A percentile compares a stretch with the other conserved stretches of the same genome.
Evolutionary conservation across 228 moss, liverwort and hornwort species (phyloP).

Genomic region (Sphagnum magellanicum): DNA sequence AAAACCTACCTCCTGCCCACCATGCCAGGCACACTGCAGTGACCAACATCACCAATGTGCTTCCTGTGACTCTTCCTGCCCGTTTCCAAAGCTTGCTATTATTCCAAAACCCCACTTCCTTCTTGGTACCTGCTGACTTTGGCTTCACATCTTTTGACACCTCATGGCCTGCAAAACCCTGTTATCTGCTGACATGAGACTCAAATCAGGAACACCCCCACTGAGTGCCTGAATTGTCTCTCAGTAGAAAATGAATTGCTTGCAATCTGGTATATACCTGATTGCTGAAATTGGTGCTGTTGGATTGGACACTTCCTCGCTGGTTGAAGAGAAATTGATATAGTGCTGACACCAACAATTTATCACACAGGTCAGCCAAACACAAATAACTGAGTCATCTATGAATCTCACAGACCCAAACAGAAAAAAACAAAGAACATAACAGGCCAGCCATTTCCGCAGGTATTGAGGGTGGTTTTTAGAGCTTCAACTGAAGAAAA

Average conservation of each 20-base stretch:
- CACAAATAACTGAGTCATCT: too few relatives aligned
- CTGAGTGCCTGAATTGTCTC: not conserved
- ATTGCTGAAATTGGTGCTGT: not conserved
- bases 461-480: not conserved
- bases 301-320: too few relatives aligned
- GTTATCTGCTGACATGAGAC: conserved; percentile 32
- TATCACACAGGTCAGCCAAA: not conserved
- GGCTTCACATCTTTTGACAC: conserved; percentile 14
- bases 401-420: not conserved
- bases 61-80: conserved; percentile 21
- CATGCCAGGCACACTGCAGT: conserved; percentile 24
- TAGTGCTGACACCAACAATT: not conserved
- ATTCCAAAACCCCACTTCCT: not conserved
- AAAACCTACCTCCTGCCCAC: conserved; percentile 26
- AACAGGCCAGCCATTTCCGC: not conserved
- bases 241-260: not conserved
- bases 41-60: conserved; percentile 21
- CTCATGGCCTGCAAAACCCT: conserved; percentile 49
- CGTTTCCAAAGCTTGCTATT: conserved; percentile 15
- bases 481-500: not conserved
- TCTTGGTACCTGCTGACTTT: conserved; percentile 14
- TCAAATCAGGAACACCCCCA: not conserved
- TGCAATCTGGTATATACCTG: not conserved
- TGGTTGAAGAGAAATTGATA: not conserved
- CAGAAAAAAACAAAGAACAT: not conserved